Percentiles rank a stretch among this genome's conserved stretches.
Conservation (phyloP, 768 basidiomycete species). For the Roridomyces roridus region DNA sequence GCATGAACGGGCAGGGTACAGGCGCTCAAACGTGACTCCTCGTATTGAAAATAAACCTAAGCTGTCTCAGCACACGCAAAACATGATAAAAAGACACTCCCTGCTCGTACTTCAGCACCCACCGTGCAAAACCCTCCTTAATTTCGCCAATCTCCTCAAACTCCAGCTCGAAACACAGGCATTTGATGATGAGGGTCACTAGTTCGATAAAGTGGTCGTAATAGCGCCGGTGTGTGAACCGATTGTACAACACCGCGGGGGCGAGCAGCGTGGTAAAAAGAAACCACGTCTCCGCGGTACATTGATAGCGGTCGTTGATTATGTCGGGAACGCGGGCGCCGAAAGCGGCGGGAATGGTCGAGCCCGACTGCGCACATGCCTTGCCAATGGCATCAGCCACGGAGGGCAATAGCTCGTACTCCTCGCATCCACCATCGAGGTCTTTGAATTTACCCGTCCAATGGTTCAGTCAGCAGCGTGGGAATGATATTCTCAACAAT, state of each 20-base stretch:
- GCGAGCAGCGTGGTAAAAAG: too few relatives aligned
- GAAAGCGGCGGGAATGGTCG: conserved; percentile 33
- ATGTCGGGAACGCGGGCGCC: conserved; percentile 28
- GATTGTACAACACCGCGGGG: conserved; percentile 10
- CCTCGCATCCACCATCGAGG: conserved; percentile 40
- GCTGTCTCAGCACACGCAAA: too few relatives aligned
- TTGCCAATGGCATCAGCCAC: conserved; percentile 33
- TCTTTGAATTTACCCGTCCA: too few relatives aligned
- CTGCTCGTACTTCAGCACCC: conserved; percentile 40
- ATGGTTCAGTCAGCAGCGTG: conserved; percentile 32
- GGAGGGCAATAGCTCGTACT: conserved; percentile 20
- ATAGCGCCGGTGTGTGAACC: too few relatives aligned
- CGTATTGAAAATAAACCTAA: too few relatives aligned
- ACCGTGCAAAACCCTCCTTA: conserved; percentile 29
- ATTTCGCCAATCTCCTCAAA: conserved; percentile 15
- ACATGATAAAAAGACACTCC: too few relatives aligned
- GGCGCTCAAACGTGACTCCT: too few relatives aligned
- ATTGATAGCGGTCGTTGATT: too few relatives aligned
- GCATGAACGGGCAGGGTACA: too few relatives aligned
- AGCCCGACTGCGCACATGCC: conserved; percentile 26
- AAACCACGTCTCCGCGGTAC: too few relatives aligned
- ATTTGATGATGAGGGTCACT: neutral
- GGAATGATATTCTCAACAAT: conserved; percentile 27
- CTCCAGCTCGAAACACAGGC: neutral
- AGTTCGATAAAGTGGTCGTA: conserved; percentile 4